Base-by-base conservation (phyloP, 768 basidiomycete genomes). In the Rhodotorula kratochvilovae region DNA sequence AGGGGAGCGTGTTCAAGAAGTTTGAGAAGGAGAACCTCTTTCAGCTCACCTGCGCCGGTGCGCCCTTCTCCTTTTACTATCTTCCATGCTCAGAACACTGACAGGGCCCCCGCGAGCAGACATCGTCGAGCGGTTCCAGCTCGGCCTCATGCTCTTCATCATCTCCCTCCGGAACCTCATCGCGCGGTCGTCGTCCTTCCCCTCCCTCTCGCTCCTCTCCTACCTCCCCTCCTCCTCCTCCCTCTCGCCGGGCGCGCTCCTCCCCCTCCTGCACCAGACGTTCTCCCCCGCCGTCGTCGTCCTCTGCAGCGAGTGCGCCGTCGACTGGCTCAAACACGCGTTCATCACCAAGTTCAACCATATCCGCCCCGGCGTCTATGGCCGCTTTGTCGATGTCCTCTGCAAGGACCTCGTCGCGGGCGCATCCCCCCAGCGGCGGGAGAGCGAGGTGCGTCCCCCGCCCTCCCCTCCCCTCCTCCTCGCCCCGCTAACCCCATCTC, bases 261-360 rank as follows among this genome's bases (percentile, higher is more conserved):
- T 77, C 50, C 70, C 78, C 31, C 79, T 81, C 19, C 68, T 82
- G 6, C 79, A 81, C 87, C 89, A 89, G 16, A 95, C 96, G 67
- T 89, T 92, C 72, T 94, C 92, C 71, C 96, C 96, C 31, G 92
- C 95, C 3, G 75, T 97, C 61, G 90, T 90, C 4, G 96, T 99
- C 6, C 84, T 98, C 80, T 78, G 87, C 8, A 95, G 92, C 4
- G 96, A 99, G 80, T 90, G 91, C 85, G 80, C 90, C 21, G 96
- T 99, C 19, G 96, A 99, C 79, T 99, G 95, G 95, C 84, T 98
- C 61, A 99, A 99, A 80, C 96, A 99, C 78, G 95, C 94, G 17
- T 99, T 98, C 82, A 98, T 99, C 77, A 95, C 94, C 61, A 99
- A 99, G 80, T 98, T 98, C 83, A 99, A 99, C 76, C 95, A 98